Evolutionary conservation across 1,139 yeast species (phyloP), one percentile per base, ranked within the genome.

Genomic region (Kazachstania sp.): DNA sequence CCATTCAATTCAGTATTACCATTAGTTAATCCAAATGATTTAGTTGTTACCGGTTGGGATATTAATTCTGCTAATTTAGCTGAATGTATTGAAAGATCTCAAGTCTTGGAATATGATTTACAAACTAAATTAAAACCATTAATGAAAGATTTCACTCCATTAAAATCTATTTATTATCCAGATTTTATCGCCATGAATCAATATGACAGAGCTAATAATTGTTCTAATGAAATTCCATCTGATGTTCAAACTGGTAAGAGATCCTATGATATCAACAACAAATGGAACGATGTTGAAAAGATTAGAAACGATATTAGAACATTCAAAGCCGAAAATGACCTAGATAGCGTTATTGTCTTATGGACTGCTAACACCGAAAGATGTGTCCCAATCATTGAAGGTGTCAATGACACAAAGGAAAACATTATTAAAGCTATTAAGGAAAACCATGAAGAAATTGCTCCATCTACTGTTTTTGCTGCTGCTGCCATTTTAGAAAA

Each of bases 291-390:
- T 64, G 95, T 90, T 53, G 92, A 86, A 73, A 80, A 73, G 59
- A 81, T 90, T 67, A 85, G 96, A 71, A 72, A 75, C 53, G 96
- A 90, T 67, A 88, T 90, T 62, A 74, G 77, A 57, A 81, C 81
- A 50, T 90, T 90, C 75, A 90, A 88, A 72, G 67, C 68, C 45
- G 71, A 74, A 55, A 86, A 90, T 65, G 69, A 71, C 40, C 79
- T 90, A 60, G 97, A 90, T 68, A 84, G 83, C 67, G 95, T 90
- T 50, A 79, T 90, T 65, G 86, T 90, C 46, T 75, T 90, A 65
- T 90, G 97, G 97, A 87, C 96, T 48, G 97, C 97, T 53, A 90
- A 90, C 72, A 90, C 97, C 51, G 97, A 90, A 73, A 83, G 97
- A 68, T 88, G 85, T 66, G 81, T 95, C 45, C 92, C 85, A 38